phyloP scores from a whole-genome alignment of 2,329 filamentous ascomycete species.

The Phaeophleospora eucalypticola region DNA sequence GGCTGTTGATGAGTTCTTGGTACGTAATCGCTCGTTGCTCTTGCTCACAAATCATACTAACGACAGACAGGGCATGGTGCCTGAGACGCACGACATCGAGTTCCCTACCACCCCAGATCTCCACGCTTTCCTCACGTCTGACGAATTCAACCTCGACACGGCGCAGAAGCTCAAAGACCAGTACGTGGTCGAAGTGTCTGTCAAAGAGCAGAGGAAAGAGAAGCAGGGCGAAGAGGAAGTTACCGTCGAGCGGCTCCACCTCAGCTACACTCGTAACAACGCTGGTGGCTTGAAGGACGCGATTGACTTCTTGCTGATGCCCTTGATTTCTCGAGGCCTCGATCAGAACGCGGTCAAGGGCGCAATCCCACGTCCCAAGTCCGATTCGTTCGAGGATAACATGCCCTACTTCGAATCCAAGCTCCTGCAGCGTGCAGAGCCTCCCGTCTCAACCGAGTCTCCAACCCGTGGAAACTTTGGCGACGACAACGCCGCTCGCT shows the following conservation, averaged over 20 bases:
- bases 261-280: slow-evolving; percentile 87
- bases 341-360: slow-evolving; percentile 84
- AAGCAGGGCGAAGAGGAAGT: slow-evolving; percentile 38
- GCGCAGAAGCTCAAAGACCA: slow-evolving; percentile 81
- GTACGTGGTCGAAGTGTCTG: slow-evolving; percentile 82
- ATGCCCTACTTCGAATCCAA: slow-evolving; percentile 97
- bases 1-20: slow-evolving; percentile 90
- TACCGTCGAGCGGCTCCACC: slow-evolving; percentile 45
- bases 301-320: slow-evolving; percentile 85
- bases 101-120: slow-evolving; percentile 72
- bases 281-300: slow-evolving; percentile 92
- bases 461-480: slow-evolving; percentile 86
- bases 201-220: slow-evolving; percentile 52
- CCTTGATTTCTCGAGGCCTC: slow-evolving; percentile 83
- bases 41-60: slow-evolving; percentile 27
- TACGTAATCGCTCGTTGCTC: slow-evolving; percentile 37
- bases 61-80: slow-evolving; percentile 75
- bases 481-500: slow-evolving; percentile 74
- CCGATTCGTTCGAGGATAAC: slow-evolving; percentile 96
- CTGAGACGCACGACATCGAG: slow-evolving; percentile 88
- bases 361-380: slow-evolving; percentile 95
- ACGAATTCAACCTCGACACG: slow-evolving; percentile 75
- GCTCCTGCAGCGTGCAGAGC: slow-evolving; percentile 85
- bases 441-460: slow-evolving; percentile 73
- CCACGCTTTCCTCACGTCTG: slow-evolving; percentile 74